These are phyloP conservation scores for Chionographis japonica DNA, from an alignment of 106 monocot species.

Conservation along the genomic window DNA sequence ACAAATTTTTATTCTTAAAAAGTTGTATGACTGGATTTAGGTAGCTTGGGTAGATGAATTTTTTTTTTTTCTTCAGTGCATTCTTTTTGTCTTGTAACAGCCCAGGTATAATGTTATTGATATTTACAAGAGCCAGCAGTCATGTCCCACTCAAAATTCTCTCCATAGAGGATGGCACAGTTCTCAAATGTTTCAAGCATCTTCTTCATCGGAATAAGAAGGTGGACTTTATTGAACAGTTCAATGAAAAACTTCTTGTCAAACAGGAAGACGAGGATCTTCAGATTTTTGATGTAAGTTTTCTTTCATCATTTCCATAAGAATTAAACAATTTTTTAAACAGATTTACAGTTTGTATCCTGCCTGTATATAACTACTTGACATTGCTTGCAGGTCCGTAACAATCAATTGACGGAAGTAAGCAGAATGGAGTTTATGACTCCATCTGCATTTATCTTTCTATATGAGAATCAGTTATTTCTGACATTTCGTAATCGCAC, in stretches of 20 bases:
- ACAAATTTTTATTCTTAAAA: too few species aligned
- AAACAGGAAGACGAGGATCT: conserved; percentile 85
- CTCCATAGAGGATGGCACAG: conserved; percentile 71
- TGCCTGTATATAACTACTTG: neutral
- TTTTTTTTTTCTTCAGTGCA: too few species aligned
- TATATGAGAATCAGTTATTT: conserved; percentile 78
- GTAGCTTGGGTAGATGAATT: too few species aligned
- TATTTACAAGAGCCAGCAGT: conserved; percentile 53
- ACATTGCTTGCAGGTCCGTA: conserved; percentile 36
- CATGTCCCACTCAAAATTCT: conserved; percentile 77
- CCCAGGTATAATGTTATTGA: conserved; percentile 84
- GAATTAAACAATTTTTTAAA: neutral
- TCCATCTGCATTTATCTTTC: conserved; percentile 85
- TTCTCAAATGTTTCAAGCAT: conserved; percentile 76
- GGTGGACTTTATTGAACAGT: conserved; percentile 81
- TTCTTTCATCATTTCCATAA: neutral
- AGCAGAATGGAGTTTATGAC: conserved; percentile 78
- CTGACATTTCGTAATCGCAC: conserved; percentile 75
- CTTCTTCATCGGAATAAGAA: conserved; percentile 74
- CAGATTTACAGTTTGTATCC: neutral
- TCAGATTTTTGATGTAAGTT: conserved; percentile 80
- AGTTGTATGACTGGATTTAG: too few species aligned
- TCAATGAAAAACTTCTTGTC: conserved; percentile 89
- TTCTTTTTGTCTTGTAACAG: conserved; percentile 29
- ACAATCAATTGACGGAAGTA: conserved; percentile 61